Base-by-base conservation (phyloP, 2,329 filamentous ascomycete species). In the Cercospora janseana region DNA sequence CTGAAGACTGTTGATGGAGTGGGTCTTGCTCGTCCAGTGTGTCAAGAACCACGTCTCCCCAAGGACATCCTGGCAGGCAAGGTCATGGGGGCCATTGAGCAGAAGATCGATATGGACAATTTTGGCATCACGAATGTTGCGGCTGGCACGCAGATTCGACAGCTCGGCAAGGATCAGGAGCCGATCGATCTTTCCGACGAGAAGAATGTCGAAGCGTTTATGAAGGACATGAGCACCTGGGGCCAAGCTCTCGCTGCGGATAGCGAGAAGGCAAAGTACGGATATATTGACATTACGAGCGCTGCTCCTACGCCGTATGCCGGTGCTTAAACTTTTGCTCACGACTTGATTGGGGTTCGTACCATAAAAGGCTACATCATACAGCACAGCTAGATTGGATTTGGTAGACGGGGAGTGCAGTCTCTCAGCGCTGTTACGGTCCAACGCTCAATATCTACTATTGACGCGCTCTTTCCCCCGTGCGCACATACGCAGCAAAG, bases 1-100 rank as follows among this genome's bases (percentile, higher is more conserved):
- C 15, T 66, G 6, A 23, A 54, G n/a, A 73, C 73, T 0, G 77
- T 84, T 3, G 76, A 85, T 56, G 81, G 82, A 18, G 70, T 85
- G 7, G 82, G 82, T 0, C 67, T 86, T 15, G 83, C 70, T 0
- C 72, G 80, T 8, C 73, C 79, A 0, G 61, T 76, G 0, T 73
- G 72, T 38, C 75, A 79, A 57, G 80, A 83, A 59, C 72, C 73
- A 1, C 66, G 66, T 8, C 61, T 79, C 1, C 69, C 70, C 34
- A 67, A 64, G 37, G 69, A 75, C 13, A 72, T 79, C 2, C 62
- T 81, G 0, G 62, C 68, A 1, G 75, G 76, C 9, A 71, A 69
- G 55, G 71, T 71, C 4, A 70, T 69, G 9, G 74, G 74, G 0
- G 77, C 77, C 0, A 74, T 83, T 46, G 60, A 78, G 45, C 64